A percentile compares a stretch with the other conserved stretches of the same genome.
Evolutionary conservation across 75 land plant species (phyloP).

Genomic region (Adiantum capillusveneris): DNA sequence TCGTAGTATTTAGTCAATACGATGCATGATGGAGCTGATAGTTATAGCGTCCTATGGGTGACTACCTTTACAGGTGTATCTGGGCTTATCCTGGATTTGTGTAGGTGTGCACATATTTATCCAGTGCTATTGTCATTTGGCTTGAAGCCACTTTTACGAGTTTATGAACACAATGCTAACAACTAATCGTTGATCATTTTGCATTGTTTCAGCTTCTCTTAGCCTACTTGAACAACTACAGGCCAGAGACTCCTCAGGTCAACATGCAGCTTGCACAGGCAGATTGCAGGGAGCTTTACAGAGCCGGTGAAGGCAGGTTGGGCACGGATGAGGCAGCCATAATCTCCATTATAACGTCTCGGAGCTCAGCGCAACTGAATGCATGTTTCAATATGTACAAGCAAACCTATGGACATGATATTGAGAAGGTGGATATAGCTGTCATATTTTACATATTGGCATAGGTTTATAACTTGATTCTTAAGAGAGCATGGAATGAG

Average conservation of each 20-base stretch:
- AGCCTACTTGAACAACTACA: conserved; percentile 47
- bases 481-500: not conserved
- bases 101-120: not conserved
- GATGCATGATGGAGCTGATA: too few species aligned
- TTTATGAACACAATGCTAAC: too few species aligned
- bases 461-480: not conserved
- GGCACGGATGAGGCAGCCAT: conserved; percentile 50
- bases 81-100: too few species aligned
- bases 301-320: conserved; percentile 44
- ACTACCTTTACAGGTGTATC: too few species aligned
- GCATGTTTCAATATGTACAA: conserved; percentile 45
- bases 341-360: conserved; percentile 48
- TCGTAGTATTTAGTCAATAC: too few species aligned
- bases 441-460: not conserved
- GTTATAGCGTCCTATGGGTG: too few species aligned
- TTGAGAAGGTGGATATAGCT: conserved; percentile 41
- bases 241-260: conserved; percentile 35
- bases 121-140: not conserved
- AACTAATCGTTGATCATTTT: too few species aligned
- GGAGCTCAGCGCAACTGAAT: conserved; percentile 65
- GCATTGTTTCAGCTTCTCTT: conserved; percentile 57
- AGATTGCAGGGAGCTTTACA: conserved; percentile 56
- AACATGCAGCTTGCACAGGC: conserved; percentile 50
- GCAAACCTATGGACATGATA: conserved; percentile 56
- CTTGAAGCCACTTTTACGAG: not conserved